Evolutionary conservation across 371 early-diverging fungal genomes (phyloP).

Genomic region (Mucor lusitanicus): DNA sequence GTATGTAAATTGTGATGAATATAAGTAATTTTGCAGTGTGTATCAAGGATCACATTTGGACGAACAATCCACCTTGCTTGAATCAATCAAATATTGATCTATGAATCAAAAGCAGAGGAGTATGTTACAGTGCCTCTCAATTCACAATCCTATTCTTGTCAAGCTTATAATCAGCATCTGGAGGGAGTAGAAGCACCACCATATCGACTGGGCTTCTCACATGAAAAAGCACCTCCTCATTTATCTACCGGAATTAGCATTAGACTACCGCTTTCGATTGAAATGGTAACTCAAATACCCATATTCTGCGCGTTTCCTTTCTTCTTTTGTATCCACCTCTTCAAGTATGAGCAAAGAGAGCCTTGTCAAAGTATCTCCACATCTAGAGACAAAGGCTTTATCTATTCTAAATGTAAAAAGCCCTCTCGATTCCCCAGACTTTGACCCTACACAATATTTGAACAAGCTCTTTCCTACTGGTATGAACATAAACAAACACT

Average conservation of each 20-base stretch:
- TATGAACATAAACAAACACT: slow-evolving; percentile 14
- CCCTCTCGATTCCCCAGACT: slow-evolving; percentile 72
- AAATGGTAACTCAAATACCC: background rate
- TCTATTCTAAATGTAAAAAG: slow-evolving; percentile 57
- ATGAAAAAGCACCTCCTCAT: background rate
- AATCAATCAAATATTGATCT: too few relatives aligned
- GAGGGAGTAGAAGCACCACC: too few relatives aligned
- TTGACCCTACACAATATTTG: slow-evolving; percentile 75
- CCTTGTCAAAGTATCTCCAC: slow-evolving; percentile 45
- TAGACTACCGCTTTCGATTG: background rate
- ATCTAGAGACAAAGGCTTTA: slow-evolving; percentile 51
- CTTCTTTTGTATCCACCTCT: background rate
- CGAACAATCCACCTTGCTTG: too few relatives aligned
- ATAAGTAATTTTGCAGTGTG: too few relatives aligned
- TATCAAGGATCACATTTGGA: too few relatives aligned
- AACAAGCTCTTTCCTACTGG: slow-evolving; percentile 84
- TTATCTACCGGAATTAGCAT: background rate
- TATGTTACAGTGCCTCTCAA: too few relatives aligned
- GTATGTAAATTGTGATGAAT: too few relatives aligned
- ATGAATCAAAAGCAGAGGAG: too few relatives aligned
- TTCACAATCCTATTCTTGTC: too few relatives aligned
- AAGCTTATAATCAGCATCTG: too few relatives aligned
- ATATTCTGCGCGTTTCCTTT: background rate
- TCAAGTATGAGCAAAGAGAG: slow-evolving; percentile 10
- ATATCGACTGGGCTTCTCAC: too few relatives aligned